Base-by-base conservation (phyloP, 345 rosid genomes). In the Acer saccharum region DNA sequence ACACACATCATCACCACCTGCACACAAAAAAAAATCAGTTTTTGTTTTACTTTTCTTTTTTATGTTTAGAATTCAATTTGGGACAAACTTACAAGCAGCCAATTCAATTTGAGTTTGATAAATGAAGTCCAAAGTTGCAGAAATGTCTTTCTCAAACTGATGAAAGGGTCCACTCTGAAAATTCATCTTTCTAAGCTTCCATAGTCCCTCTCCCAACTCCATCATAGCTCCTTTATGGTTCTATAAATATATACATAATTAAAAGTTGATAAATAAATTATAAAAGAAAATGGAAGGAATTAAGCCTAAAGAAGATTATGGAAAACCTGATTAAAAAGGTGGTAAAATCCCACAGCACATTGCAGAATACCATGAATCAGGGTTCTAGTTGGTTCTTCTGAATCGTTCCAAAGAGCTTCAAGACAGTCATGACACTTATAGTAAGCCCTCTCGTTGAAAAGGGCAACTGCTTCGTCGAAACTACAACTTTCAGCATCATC, bases 151-250 rank as follows among this genome's bases (percentile, higher is more conserved):
- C 83, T 95, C 97, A 78, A 95, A 93, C 50, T 83, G 87, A 66
- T 83, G 85, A 77, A 95, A 91, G 0, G 98, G 96, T 10, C 97
- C 98, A 12, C 83, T 79, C 44, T 79, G 75, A 57, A 92, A 91
- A 75, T 93, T 79, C 96, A 93, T 88, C 87, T 92, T 93, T 82
- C 89, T 90, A 61, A 95, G 92, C 87, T 92, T 95, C 67, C 96
- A 86, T 0, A 95, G 69, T 43, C 98, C 98, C 75, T 93, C 98
- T 68, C 98, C 98, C 54, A 95, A 76, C 88, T 95, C 97, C 93
- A 95, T 90, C 98, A 95, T 95, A 3, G 98, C 97, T 74, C 97
- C 98, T 80, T 85, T 92, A 81, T 95, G 98, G 77, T 95, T 93
- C 97, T 93, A 35, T 35, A 35, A n/a, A n/a, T 35, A 2, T 2